Base-by-base conservation (phyloP, 495 filamentous ascomycete genomes). In the Clohesyomyces aquaticus region DNA sequence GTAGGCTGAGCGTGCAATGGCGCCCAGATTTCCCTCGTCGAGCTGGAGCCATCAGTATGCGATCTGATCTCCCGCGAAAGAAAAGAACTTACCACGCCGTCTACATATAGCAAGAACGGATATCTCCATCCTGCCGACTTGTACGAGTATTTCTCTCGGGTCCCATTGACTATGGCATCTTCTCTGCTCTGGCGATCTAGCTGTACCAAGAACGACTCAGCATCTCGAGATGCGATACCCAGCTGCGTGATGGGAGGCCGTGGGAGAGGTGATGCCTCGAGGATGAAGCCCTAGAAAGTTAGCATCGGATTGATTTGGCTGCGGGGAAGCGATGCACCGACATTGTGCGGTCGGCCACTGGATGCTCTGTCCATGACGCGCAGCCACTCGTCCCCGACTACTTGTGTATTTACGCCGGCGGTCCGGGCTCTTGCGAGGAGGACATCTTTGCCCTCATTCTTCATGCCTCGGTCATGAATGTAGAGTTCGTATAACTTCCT, bases 11-110 rank as follows among this genome's bases (percentile, higher is more conserved):
- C 94, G 88, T 29, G 97, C 79, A 59, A 97, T 96, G 2, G 87
- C 88, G 26, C 94, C 94, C 2, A 97, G 77, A 73, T 98, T 98
- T 1, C 91, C 92, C 1, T 91, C 86, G 74, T 98, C 93, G 9
- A 89, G 75, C 75, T 77, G 66, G 35, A 29, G n/a, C 3, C 23
- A 22, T 72, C 55, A 74, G 49, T 27, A 48, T 46, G 18, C 1
- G 18, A 23, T 23, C n/a, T 27, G 4, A 22, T 51, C n/a, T 21
- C 16, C 11, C 27, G 25, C 26, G 29, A 21, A 18, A 41, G 53
- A 35, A 32, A 27, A 14, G 10, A 14, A 66, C 71, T 55, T 63
- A 77, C 71, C 47, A 98, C 85, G n/a, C 86, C 85, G 66, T 98
- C 90, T 11, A 97, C 77, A 32, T 96, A 77, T 12, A 98, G 76